A percentile compares a stretch with the other conserved stretches of the same genome.
Evolutionary conservation across 2,329 filamentous ascomycete genomes (phyloP).

Genomic region (Blumeria hordei): DNA sequence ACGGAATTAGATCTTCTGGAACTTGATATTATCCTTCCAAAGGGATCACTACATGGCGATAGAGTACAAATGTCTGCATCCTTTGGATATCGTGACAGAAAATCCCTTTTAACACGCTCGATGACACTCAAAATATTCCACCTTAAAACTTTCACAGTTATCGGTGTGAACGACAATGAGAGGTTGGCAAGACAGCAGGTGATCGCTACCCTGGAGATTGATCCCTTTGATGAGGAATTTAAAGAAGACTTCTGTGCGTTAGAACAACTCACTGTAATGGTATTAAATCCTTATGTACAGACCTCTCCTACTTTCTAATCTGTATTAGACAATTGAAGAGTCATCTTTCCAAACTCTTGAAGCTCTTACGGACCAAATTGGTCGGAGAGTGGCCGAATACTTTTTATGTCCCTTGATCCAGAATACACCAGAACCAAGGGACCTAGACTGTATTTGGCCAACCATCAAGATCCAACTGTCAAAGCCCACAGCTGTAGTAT

Average conservation of each 20-base stretch:
- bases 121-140: conserved; percentile 22
- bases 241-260: conserved; percentile 29
- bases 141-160: conserved; percentile 38
- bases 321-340: conserved; percentile 24
- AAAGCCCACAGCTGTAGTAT: conserved; percentile 50
- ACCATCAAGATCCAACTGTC: conserved; percentile 34
- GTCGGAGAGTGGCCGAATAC: conserved; percentile 21
- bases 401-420: conserved; percentile 13
- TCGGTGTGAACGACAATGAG: conserved; percentile 54
- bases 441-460: neutral
- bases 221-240: conserved; percentile 17
- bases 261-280: conserved; percentile 37
- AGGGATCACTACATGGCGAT: conserved; percentile 41
- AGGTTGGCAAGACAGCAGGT: conserved; percentile 40
- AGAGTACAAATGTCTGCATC: conserved; percentile 25
- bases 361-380: conserved; percentile 28
- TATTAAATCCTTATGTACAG: conserved; percentile 14
- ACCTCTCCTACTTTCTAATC: neutral
- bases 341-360: conserved; percentile 40
- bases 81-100: conserved; percentile 15
- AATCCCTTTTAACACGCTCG: conserved; percentile 8
- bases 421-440: neutral
- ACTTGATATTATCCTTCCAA: conserved; percentile 34
- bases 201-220: conserved; percentile 35
- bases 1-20: conserved; percentile 22